These are phyloP conservation scores for Acacia pycnantha DNA, from an alignment of 331 rosid genomes.

Conservation along the genomic window DNA sequence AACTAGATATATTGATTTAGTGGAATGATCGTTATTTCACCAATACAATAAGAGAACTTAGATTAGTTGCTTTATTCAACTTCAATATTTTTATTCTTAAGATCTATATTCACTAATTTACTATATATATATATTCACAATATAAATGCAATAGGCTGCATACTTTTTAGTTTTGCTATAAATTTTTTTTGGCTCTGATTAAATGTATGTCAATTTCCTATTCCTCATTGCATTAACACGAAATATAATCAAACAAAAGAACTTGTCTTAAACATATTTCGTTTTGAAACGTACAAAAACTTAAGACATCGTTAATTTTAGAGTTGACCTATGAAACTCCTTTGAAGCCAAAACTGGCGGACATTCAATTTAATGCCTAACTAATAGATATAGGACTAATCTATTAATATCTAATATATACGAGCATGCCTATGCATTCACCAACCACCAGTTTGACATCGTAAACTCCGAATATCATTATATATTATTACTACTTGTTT, in stretches of 20 bases:
- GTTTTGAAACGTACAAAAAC: background rate
- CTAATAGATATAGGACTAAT: too few relatives aligned
- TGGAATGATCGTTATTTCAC: too few relatives aligned
- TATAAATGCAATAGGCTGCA: too few relatives aligned
- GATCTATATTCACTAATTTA: too few relatives aligned
- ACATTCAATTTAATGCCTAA: too few relatives aligned
- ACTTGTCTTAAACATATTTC: background rate
- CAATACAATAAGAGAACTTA: too few relatives aligned
- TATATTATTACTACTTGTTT: background rate
- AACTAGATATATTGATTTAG: too few relatives aligned
- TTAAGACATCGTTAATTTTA: background rate
- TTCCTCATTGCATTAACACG: background rate
- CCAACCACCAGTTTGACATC: background rate
- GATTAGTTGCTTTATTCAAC: too few relatives aligned
- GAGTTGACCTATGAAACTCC: background rate
- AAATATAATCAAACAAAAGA: background rate
- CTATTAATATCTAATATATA: too few relatives aligned
- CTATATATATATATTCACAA: too few relatives aligned
- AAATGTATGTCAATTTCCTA: too few relatives aligned
- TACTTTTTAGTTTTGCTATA: background rate
- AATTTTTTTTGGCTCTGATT: background rate
- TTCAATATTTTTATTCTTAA: too few relatives aligned
- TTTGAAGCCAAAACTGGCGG: background rate
- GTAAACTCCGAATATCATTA: slow-evolving; percentile 4
- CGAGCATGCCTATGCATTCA: background rate